phyloP scores from a whole-genome alignment of 75 land plant genomes.

The Picea sitchensis region DNA sequence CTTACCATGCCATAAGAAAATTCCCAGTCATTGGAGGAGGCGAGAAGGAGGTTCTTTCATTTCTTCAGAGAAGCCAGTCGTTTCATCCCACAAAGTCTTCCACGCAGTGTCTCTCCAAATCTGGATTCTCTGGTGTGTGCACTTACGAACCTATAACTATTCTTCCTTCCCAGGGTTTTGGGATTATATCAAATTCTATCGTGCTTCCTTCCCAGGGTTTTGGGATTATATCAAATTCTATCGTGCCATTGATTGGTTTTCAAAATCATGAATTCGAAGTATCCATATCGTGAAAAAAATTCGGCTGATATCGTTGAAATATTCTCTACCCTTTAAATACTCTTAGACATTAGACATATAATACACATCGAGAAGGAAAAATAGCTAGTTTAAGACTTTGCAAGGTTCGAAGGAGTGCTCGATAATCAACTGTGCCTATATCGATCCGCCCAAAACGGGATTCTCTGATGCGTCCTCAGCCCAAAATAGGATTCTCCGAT shows the following conservation, averaged over 20 bases:
- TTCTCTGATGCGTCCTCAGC: too few species aligned
- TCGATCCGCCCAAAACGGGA: not conserved
- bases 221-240: not conserved
- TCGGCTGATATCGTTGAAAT: not conserved
- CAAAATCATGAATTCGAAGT: not conserved
- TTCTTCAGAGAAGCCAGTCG: too few species aligned
- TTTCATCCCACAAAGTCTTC: too few species aligned
- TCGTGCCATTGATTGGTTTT: not conserved
- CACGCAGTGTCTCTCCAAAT: too few species aligned
- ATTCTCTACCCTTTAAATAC: not conserved
- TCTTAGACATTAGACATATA: not conserved
- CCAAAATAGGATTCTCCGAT: too few species aligned
- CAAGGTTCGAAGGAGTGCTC: not conserved
- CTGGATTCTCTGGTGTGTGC: too few species aligned
- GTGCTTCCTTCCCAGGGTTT: not conserved
- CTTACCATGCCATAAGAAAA: too few species aligned
- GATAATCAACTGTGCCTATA: not conserved
- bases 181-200: too few species aligned
- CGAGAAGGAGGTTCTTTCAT: too few species aligned
- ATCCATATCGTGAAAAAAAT: not conserved
- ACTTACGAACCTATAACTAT: too few species aligned
- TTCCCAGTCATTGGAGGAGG: too few species aligned
- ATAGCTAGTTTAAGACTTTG: not conserved
- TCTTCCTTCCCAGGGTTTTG: too few species aligned
- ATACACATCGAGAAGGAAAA: not conserved